Conservation (phyloP, 331 rosid genomes). For the Rosa hybrid region DNA sequence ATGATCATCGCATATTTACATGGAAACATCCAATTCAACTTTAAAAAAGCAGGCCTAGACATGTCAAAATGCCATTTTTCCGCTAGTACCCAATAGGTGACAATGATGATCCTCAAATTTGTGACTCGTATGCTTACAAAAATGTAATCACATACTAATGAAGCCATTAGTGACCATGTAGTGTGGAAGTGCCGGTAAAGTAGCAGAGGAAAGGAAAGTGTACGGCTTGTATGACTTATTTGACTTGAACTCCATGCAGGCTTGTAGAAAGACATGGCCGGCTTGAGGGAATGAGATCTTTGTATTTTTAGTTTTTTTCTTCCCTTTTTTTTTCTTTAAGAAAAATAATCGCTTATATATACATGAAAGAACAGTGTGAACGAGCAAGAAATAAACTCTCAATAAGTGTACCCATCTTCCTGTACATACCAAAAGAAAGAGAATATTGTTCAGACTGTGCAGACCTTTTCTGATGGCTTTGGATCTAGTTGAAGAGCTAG, state of each 20-base stretch:
- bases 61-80: neutral
- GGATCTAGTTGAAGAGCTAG: constrained; percentile 21
- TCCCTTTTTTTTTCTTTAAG: neutral
- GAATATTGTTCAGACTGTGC: neutral
- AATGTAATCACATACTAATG: neutral
- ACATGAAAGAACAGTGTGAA: neutral
- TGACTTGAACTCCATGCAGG: neutral
- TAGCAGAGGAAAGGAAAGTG: neutral
- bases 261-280: neutral
- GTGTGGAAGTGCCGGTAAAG: neutral
- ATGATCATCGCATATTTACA: too few relatives aligned
- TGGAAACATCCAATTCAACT: too few relatives aligned
- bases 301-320: neutral
- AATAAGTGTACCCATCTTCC: constrained; percentile 3
- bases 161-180: neutral
- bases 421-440: neutral
- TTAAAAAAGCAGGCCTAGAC: neutral
- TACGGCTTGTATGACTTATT: neutral
- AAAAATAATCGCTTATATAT: neutral
- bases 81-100: neutral
- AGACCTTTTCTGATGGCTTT: constrained; percentile 6
- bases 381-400: neutral
- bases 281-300: neutral
- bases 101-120: neutral
- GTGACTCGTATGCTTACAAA: neutral